phyloP scores from a whole-genome alignment of 352 stramenopile genomes.

The Globisporangium abappressorium region DNA sequence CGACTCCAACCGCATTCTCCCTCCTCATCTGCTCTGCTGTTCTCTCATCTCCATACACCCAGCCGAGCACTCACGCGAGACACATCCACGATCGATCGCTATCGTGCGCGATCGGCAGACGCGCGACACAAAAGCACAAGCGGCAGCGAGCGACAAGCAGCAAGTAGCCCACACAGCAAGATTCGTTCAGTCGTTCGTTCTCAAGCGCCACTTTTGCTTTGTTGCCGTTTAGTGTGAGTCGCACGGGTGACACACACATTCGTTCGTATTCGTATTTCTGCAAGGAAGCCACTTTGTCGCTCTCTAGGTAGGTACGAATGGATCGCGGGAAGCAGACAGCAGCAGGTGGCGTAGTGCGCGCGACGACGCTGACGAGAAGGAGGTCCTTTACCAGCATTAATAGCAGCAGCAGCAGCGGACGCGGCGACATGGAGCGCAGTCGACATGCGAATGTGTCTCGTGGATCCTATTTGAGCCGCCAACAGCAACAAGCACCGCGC shows the following conservation, averaged over 20 bases:
- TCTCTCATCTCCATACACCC: neutral
- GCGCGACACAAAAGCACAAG: neutral
- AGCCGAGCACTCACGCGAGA: neutral
- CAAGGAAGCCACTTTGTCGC: neutral
- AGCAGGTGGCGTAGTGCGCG: neutral
- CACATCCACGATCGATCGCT: neutral
- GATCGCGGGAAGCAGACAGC: neutral
- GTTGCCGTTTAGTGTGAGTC: neutral
- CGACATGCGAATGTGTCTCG: neutral
- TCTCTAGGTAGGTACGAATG: neutral
- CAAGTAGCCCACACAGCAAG: neutral
- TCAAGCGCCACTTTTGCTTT: neutral
- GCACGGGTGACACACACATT: neutral
- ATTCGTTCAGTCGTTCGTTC: neutral
- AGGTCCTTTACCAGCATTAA: neutral
- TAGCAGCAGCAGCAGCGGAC: neutral
- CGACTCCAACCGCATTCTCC: neutral
- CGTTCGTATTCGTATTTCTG: too few relatives aligned
- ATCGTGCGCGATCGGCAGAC: neutral
- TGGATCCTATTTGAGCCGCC: neutral
- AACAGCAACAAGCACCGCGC: neutral
- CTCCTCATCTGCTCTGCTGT: neutral
- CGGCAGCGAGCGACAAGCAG: neutral
- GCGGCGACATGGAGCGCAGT: neutral
- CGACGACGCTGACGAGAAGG: neutral